Base-by-base conservation (phyloP, 371 early-diverging fungal species). In the Batrachochytrium dendrobatidis region DNA sequence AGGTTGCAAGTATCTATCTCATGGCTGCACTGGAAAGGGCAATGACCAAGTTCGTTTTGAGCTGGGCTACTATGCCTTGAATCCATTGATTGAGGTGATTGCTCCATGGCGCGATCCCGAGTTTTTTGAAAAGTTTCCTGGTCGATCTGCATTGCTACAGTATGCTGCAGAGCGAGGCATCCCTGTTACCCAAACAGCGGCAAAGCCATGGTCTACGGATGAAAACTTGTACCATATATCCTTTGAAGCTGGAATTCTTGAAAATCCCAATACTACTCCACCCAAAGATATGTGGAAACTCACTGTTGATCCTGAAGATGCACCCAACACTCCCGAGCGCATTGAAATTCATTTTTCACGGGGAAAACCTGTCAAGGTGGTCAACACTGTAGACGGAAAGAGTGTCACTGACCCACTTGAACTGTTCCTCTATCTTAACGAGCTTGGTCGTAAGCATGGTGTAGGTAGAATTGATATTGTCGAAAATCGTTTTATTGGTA, bases 41-140 rank as follows among this genome's bases (percentile, higher is more conserved):
- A 97, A 97, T 81, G 98, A 97, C 71, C 98, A 97, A 77, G 95
- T 97, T 61, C 91, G 98, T 53, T 97, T 97, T 73, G 98, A 97
- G 75, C 83, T 97, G 50, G 95, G 92, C 34, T 97, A 92, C 85
- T 92, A 94, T 69, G 94, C 96, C 25, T 82, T 97, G 58, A 83
- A 89, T 65, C 92, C 91, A 56, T 77, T 82, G 59, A 94, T 95
- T 73, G 77, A 95, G 79, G 93, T 95, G 67, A 93, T 97, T 73
- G 89, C 94, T 35, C 95, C 95, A 29, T 97, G 95, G 95, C 81
- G 95, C 58, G 81, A 89, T 48, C 91, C 91, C 68, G 92, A 75
- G 58, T 97, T 97, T 86, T 95, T 86, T 76, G 80, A 89, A 63
- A 87, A 92, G 48, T 97, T 97, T 83, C 89, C 86, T 51, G 98